These are phyloP conservation scores for Epithele typhae DNA, from an alignment of 768 basidiomycete species.

Conservation along the genomic window DNA sequence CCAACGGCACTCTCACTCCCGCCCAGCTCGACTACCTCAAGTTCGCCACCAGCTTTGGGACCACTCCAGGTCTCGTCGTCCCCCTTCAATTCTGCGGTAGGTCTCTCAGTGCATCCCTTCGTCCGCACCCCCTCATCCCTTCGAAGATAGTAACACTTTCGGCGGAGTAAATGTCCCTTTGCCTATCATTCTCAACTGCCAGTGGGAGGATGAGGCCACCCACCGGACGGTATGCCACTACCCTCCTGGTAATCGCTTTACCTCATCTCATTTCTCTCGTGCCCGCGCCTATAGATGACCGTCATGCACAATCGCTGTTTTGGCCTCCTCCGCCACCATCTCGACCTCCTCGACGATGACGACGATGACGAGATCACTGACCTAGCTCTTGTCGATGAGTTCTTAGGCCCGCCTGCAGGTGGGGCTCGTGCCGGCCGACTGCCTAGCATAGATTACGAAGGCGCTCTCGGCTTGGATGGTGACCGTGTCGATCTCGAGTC, in stretches of 20 bases:
- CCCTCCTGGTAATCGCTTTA: not conserved
- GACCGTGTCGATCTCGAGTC: constrained; percentile 17
- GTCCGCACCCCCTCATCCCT: not conserved
- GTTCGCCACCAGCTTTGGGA: constrained; percentile 4
- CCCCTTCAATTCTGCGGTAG: too few relatives aligned
- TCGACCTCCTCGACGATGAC: constrained; percentile 11
- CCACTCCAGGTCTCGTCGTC: constrained; percentile 1
- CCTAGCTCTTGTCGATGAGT: constrained; percentile 17
- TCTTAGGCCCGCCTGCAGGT: constrained; percentile 20
- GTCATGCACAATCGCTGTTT: constrained; percentile 9
- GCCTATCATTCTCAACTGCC: constrained; percentile 12
- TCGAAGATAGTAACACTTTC: not conserved
- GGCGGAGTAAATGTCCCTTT: not conserved
- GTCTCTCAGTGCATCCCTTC: not conserved
- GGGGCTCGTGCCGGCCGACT: constrained; percentile 17
- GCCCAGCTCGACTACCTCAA: constrained; percentile 18
- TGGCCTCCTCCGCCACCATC: constrained; percentile 19
- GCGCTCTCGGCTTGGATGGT: constrained; percentile 7
- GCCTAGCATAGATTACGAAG: constrained; percentile 20
- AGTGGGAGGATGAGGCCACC: constrained; percentile 6
- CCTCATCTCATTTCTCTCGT: too few relatives aligned
- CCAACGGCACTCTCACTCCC: constrained; percentile 14
- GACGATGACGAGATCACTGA: constrained; percentile 2
- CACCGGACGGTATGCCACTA: constrained; percentile 6
- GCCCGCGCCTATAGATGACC: not conserved